A percentile compares a stretch with the other conserved stretches of the same genome.
Evolutionary conservation across 2,329 filamentous ascomycete genomes (phyloP).

Genomic region (Torrubiella hemipterigena): DNA sequence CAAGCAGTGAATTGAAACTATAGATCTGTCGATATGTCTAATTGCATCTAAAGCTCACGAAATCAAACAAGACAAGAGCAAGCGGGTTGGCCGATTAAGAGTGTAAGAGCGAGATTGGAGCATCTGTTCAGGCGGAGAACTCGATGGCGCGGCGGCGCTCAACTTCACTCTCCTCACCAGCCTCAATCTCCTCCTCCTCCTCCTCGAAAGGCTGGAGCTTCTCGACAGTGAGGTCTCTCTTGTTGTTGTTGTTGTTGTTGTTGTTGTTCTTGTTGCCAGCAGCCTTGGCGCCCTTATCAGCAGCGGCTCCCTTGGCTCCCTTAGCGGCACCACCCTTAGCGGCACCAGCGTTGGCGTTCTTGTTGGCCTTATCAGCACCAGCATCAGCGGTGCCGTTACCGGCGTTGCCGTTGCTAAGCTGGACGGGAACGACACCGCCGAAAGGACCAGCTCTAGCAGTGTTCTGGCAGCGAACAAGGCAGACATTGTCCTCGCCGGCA

Average conservation of each 20-base stretch:
- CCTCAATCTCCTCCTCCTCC: not conserved
- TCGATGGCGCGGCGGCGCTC: slow-evolving; percentile 8
- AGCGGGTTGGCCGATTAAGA: too few relatives aligned
- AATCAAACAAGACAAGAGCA: too few relatives aligned
- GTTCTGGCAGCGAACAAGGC: slow-evolving; percentile 53
- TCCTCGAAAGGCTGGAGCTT: not conserved
- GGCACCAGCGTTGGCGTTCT: not conserved
- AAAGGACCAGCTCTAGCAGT: slow-evolving; percentile 48
- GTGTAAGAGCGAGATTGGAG: too few relatives aligned
- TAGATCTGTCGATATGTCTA: too few relatives aligned
- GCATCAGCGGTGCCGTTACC: slow-evolving; percentile 1
- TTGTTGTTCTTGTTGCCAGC: not conserved
- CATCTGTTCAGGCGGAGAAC: slow-evolving; percentile 10
- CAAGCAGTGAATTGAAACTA: too few relatives aligned
- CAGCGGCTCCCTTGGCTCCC: not conserved
- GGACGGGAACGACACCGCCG: slow-evolving; percentile 46
- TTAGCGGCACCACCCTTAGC: not conserved
- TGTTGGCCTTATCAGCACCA: not conserved
- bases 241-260: slow-evolving; percentile 3
- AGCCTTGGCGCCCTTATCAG: not conserved
- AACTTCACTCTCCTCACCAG: not conserved
- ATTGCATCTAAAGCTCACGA: too few relatives aligned
- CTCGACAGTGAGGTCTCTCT: slow-evolving; percentile 1
- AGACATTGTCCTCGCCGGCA: slow-evolving; percentile 46
- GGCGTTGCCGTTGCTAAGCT: slow-evolving; percentile 22